Base-by-base conservation (phyloP, 345 rosid genomes). In the Arabis alpina region DNA sequence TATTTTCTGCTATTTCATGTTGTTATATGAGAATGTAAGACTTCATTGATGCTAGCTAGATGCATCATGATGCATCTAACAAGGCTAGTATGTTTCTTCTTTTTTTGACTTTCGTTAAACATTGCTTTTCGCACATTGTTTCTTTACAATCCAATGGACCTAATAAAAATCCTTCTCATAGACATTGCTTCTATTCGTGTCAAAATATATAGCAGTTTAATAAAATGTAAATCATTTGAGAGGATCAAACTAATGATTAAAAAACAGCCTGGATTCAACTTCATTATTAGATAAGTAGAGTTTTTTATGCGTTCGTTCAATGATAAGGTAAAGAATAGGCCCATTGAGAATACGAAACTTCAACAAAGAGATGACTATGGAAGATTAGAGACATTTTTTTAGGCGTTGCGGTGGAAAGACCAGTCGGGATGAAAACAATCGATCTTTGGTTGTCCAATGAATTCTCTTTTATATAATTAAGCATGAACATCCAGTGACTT, bases 381-480 rank as follows among this genome's bases (percentile, higher is more conserved):
- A 24, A 39, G 39, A 25, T 36, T 13, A 40, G 42, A 41, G 15
- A 28, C 42, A 7, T 1, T 54, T 30, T 54, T 66, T 3, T 24
- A 10, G n/a, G 39, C 40, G 7, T 54, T 67, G 19, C 24, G 3
- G 37, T 79, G 75, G 61, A 54, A 78, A 30, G 34, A 39, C 83
- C 81, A 76, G 5, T 76, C 68, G 0, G 66, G n/a, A 43, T 76
- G 81, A 39, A 10, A 6, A 14, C 79, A 10, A 0, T 75, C 49
- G 8, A 80, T 82, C 23, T 68, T 64, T 5, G 80, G 60, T 71
- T 71, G 60, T 8, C 84, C 81, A 71, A 71, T 68, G 2, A 78
- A 39, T 84, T 59, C 2, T 48, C 47, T 50, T 76, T 64, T 19
- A 76, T 72, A 15, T 76, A 68, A 1, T 69, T 57, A n/a, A n/a